A percentile compares a stretch with the other conserved stretches of the same genome.
Conservation (phyloP, 1,284 basidiomycete species). For the Ustilago loliicola region DNA sequence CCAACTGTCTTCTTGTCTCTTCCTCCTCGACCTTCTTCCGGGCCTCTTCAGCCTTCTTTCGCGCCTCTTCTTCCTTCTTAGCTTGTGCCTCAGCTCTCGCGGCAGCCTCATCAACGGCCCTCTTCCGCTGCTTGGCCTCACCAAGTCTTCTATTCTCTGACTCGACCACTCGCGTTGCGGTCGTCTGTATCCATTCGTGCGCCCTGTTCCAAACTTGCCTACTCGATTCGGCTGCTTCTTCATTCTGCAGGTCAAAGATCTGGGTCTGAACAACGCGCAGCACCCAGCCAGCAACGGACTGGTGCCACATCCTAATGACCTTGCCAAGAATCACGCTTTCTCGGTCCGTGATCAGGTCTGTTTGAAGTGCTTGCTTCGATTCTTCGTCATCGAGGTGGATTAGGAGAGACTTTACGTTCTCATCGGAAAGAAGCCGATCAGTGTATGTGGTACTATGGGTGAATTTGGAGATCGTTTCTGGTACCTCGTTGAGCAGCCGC, state of each 20-base stretch:
- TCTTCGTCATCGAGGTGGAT: conserved; percentile 11
- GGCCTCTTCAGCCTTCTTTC: neutral
- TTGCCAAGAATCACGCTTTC: conserved; percentile 19
- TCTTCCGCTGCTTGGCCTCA: conserved; percentile 16
- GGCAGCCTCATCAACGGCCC: conserved; percentile 7
- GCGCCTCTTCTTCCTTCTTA: neutral
- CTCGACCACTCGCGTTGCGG: neutral
- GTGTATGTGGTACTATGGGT: neutral
- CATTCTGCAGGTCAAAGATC: conserved; percentile 14
- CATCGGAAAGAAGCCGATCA: conserved; percentile 6
- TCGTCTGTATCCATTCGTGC: conserved; percentile 15
- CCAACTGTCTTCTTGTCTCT: conserved; percentile 1
- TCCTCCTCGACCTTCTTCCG: neutral
- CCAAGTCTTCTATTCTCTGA: conserved; percentile 6
- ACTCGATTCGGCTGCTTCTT: neutral
- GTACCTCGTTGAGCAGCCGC: conserved; percentile 12
- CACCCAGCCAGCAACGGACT: conserved; percentile 33
- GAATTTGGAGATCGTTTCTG: conserved; percentile 8
- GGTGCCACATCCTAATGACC: conserved; percentile 25
- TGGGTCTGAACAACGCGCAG: conserved; percentile 13
- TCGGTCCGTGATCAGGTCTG: conserved; percentile 19
- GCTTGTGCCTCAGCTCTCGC: conserved; percentile 12
- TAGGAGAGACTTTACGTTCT: conserved; percentile 8
- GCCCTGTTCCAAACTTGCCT: neutral
- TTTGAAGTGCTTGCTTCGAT: neutral